Conservation (phyloP, 805 yeast species). For the Wickerhamiella shivajii region DNA sequence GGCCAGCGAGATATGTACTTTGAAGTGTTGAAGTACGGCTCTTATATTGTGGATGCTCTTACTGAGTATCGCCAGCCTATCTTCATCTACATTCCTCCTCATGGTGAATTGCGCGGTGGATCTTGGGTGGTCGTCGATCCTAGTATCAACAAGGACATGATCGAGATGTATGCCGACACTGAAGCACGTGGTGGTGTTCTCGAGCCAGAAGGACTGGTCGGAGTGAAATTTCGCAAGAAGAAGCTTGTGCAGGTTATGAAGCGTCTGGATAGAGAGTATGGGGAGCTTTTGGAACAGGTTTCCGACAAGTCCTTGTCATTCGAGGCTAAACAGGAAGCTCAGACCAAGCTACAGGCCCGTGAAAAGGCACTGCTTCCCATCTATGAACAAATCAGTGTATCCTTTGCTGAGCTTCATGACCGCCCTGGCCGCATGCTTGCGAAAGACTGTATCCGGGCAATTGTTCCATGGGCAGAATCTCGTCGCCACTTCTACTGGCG, state of each 20-base stretch:
- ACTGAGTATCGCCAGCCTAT: conserved; percentile 95
- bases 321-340: conserved; percentile 52
- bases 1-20: conserved; percentile 99
- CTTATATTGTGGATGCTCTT: conserved; percentile 92
- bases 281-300: conserved; percentile 38
- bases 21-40: conserved; percentile 93
- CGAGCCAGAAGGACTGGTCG: conserved; percentile 99
- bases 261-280: conserved; percentile 69
- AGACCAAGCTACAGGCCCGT: conserved; percentile 57
- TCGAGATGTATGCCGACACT: conserved; percentile 98
- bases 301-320: conserved; percentile 35
- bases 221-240: conserved; percentile 92
- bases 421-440: conserved; percentile 96
- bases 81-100: conserved; percentile 93
- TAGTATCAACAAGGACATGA: conserved; percentile 87
- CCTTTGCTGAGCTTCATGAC: conserved; percentile 96
- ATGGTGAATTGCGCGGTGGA: conserved; percentile 98
- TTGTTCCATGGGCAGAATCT: conserved; percentile 70
- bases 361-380: conserved; percentile 72
- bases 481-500: conserved; percentile 99
- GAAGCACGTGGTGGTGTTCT: conserved; percentile 95
- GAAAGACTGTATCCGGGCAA: conserved; percentile 78
- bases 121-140: conserved; percentile 99
- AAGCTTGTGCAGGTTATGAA: conserved; percentile 82
- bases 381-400: conserved; percentile 83